Conservation (phyloP, 306 rosid species). For the Begonia loranthoides region DNA sequence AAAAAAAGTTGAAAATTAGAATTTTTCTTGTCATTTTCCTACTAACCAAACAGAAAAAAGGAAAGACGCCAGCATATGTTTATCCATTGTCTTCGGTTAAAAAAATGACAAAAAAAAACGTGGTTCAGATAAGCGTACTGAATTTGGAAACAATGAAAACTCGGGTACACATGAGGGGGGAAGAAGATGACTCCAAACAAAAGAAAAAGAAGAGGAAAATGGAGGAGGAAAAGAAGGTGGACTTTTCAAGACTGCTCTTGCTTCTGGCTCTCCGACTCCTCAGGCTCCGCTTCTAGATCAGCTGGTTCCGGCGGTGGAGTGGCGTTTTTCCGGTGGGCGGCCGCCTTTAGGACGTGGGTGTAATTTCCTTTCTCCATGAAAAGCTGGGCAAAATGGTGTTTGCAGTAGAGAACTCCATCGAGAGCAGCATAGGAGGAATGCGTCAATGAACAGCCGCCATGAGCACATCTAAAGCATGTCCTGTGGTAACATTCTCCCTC, state of each 20-base stretch:
- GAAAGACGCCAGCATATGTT: too few species aligned
- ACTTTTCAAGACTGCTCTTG: conserved; percentile 6
- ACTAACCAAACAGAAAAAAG: too few species aligned
- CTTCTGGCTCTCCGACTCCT: neutral
- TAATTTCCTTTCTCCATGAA: conserved; percentile 95
- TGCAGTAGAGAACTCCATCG: conserved; percentile 89
- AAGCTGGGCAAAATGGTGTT: conserved; percentile 81
- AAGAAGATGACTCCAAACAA: too few species aligned
- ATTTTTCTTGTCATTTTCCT: too few species aligned
- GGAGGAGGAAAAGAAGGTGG: conserved; percentile 1
- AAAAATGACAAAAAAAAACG: too few species aligned
- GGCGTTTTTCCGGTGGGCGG: conserved; percentile 42
- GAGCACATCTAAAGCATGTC: conserved; percentile 93
- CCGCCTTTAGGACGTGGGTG: conserved; percentile 69
- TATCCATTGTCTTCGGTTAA: too few species aligned
- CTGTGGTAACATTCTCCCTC: conserved; percentile 91
- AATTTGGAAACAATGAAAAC: too few species aligned
- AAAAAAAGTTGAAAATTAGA: too few species aligned
- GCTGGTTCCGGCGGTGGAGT: conserved; percentile 27
- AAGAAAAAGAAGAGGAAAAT: too few species aligned
- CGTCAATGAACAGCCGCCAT: conserved; percentile 78
- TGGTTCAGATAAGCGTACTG: too few species aligned
- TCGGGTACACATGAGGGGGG: too few species aligned
- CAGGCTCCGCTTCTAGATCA: conserved; percentile 1
- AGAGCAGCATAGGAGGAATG: conserved; percentile 91